Percentiles rank a stretch among this genome's conserved stretches.
Evolutionary conservation across 2,329 filamentous ascomycete species (phyloP).

Genomic region (Verticillium zaregamsianum): DNA sequence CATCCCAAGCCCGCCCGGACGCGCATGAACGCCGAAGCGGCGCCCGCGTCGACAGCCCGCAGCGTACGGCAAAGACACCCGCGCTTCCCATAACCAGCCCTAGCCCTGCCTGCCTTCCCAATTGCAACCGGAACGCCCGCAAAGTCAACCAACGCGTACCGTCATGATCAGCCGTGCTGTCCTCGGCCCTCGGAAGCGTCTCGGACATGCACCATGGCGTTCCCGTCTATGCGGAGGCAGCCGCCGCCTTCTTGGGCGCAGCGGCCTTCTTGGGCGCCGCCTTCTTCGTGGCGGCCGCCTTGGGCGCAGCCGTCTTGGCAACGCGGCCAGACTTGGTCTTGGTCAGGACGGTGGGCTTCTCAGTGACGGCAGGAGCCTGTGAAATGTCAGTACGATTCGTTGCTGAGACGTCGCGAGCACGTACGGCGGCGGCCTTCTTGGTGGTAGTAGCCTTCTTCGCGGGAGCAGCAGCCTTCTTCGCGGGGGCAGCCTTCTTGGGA

Average conservation of each 20-base stretch:
- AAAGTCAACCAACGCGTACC: neutral
- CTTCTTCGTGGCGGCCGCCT: slow-evolving; percentile 41
- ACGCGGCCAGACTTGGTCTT: slow-evolving; percentile 88
- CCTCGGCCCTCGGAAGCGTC: neutral
- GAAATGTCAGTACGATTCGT: neutral
- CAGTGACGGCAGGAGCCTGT: slow-evolving; percentile 57
- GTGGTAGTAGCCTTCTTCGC: slow-evolving; percentile 17
- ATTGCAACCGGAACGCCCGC: neutral
- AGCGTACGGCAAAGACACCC: neutral
- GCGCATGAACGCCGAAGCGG: neutral
- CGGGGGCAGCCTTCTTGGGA: slow-evolving; percentile 30
- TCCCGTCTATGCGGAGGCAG: slow-evolving; percentile 8
- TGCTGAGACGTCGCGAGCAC: neutral
- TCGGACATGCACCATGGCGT: neutral
- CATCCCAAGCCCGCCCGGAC: neutral
- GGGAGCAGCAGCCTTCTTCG: slow-evolving; percentile 13
- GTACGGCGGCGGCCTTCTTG: slow-evolving; percentile 17
- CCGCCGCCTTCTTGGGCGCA: slow-evolving; percentile 24
- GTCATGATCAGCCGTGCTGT: neutral
- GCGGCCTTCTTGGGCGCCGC: slow-evolving; percentile 34
- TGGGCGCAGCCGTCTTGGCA: slow-evolving; percentile 60
- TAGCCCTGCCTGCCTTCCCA: neutral
- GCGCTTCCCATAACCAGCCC: neutral
- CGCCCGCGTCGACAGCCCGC: neutral
- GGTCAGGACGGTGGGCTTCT: slow-evolving; percentile 65